Evolutionary conservation across 108 stramenopile genomes (phyloP).

Genomic region (Nitzschia inconspicua): DNA sequence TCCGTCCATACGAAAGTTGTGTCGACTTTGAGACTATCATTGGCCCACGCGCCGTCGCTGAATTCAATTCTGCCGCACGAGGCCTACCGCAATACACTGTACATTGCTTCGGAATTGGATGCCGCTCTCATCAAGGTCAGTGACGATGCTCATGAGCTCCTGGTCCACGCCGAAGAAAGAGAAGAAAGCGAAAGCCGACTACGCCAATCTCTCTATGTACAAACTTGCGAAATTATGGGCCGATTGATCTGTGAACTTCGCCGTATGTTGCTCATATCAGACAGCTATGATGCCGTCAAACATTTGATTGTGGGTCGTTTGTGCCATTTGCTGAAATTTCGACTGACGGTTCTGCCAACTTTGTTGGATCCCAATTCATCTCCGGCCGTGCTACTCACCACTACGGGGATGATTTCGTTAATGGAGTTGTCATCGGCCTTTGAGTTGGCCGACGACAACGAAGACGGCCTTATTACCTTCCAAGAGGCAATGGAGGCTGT

Average conservation of each 20-base stretch:
- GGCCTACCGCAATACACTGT: conserved; percentile 81
- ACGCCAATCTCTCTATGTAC: conserved; percentile 82
- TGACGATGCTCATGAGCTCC: conserved; percentile 84
- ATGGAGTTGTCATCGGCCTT: conserved; percentile 77
- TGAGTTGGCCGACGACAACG: conserved; percentile 85
- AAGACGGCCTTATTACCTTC: conserved; percentile 83
- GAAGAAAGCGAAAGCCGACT: conserved; percentile 81
- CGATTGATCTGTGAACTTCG: conserved; percentile 79
- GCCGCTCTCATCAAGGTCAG: conserved; percentile 63
- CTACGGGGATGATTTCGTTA: conserved; percentile 76
- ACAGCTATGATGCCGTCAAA: conserved; percentile 58
- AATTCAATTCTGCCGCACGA: conserved; percentile 74
- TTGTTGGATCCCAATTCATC: conserved; percentile 75
- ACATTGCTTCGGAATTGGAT: conserved; percentile 80
- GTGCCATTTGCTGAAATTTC: conserved; percentile 82
- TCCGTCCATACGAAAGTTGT: conserved; percentile 79
- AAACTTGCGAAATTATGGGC: conserved; percentile 90
- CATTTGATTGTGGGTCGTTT: conserved; percentile 81
- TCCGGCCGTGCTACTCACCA: conserved; percentile 55
- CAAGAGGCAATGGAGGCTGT: conserved; percentile 88
- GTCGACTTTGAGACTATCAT: conserved; percentile 65
- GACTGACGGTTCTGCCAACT: conserved; percentile 68
- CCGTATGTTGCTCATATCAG: conserved; percentile 52
- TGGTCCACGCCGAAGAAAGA: conserved; percentile 88
- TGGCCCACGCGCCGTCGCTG: conserved; percentile 80